Evolutionary conservation across 345 rosid genomes (phyloP).

Genomic region (Syzygium grande): DNA sequence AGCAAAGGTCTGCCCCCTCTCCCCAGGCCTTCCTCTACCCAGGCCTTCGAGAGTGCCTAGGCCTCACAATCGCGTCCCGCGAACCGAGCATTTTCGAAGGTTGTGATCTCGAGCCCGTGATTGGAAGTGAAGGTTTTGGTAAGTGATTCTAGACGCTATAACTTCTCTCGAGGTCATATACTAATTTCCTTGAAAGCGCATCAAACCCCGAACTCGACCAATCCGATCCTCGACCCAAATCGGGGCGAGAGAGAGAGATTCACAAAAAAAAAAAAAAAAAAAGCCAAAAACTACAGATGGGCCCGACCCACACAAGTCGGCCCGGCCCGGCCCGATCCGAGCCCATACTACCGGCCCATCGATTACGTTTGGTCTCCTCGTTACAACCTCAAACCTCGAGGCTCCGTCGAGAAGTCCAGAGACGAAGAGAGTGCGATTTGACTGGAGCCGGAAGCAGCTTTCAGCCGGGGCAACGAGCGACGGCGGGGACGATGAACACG

Average conservation of each 20-base stretch:
- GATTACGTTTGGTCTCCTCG: neutral
- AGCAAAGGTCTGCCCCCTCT: neutral
- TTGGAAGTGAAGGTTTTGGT: neutral
- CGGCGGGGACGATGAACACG: conserved; percentile 52
- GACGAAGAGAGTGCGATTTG: neutral
- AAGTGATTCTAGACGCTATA: neutral
- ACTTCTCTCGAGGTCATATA: neutral
- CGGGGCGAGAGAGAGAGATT: neutral
- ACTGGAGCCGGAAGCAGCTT: neutral
- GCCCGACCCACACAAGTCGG: neutral
- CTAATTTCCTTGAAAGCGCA: neutral
- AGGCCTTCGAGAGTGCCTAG: neutral
- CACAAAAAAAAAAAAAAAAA: neutral
- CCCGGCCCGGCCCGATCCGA: neutral
- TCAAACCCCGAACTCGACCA: neutral
- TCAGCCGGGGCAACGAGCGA: neutral
- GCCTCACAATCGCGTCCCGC: neutral
- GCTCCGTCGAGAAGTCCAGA: neutral
- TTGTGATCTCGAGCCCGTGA: neutral
- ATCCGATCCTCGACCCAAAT: neutral
- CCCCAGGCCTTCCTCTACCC: neutral
- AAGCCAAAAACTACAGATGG: neutral
- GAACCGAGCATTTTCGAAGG: neutral
- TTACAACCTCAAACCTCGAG: neutral
- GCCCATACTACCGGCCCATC: neutral